phyloP scores from a whole-genome alignment of 371 early-diverging fungal species.

The Chytridium lagenaria region DNA sequence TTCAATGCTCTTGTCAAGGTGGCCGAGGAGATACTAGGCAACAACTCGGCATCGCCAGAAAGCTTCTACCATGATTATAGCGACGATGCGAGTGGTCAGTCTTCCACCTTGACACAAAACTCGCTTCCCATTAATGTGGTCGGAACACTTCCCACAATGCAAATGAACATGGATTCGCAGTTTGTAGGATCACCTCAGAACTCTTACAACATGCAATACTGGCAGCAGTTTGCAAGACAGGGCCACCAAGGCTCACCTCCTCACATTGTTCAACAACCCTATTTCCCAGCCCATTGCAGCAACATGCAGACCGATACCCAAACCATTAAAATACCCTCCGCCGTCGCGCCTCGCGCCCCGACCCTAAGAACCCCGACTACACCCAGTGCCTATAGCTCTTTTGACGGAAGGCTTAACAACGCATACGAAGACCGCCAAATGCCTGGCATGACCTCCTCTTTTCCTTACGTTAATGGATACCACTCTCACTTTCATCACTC shows the following conservation, averaged over 20 bases:
- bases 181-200: constrained; percentile 10
- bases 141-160: background rate
- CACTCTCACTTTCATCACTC: too few species aligned
- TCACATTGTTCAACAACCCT: background rate
- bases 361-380: background rate
- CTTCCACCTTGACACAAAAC: background rate
- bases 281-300: background rate
- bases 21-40: constrained; percentile 8
- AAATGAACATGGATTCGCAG: background rate
- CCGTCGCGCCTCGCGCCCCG: background rate
- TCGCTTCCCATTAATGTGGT: constrained; percentile 3
- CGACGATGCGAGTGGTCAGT: background rate
- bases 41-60: background rate
- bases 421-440: background rate
- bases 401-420: too few species aligned
- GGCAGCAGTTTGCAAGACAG: constrained; percentile 10
- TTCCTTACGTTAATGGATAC: too few species aligned
- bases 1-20: constrained; percentile 11
- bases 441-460: background rate
- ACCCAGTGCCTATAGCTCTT: background rate
- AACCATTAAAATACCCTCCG: background rate
- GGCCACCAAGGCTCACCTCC: background rate
- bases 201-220: constrained; percentile 15
- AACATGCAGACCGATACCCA: background rate
- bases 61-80: too few species aligned